A percentile compares a stretch with the other conserved stretches of the same genome.
Conservation (phyloP, 805 yeast genomes). For the Ogataea henricii region DNA sequence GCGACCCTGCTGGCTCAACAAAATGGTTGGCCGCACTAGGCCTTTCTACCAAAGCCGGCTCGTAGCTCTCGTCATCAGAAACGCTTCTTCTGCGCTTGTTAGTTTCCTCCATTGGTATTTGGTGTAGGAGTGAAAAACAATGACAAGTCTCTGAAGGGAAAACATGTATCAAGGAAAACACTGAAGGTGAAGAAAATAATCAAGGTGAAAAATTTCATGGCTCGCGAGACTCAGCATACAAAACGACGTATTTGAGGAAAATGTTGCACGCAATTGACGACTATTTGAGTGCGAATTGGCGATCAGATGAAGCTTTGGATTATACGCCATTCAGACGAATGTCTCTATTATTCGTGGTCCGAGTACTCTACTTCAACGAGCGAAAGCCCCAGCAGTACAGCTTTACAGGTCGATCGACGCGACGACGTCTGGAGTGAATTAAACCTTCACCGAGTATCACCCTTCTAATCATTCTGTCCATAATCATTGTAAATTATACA, state of each 20-base stretch:
- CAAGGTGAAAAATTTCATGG: not conserved
- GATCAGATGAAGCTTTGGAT: too few relatives aligned
- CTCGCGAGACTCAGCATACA: too few relatives aligned
- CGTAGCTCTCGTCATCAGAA: conserved; percentile 23
- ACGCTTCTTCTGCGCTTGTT: conserved; percentile 23
- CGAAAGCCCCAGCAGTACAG: not conserved
- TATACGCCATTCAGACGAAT: too few relatives aligned
- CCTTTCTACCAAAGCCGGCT: conserved; percentile 16
- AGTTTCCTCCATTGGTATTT: conserved; percentile 11
- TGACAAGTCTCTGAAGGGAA: not conserved
- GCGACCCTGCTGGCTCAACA: not conserved
- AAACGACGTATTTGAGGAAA: too few relatives aligned
- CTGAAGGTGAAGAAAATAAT: not conserved
- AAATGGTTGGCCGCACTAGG: not conserved
- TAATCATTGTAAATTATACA: too few relatives aligned
- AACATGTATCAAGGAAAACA: not conserved
- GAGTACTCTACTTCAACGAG: too few relatives aligned
- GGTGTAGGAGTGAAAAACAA: not conserved
- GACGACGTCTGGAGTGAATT: too few relatives aligned
- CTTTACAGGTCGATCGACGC: not conserved
- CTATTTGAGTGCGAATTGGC: too few relatives aligned
- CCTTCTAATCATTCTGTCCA: too few relatives aligned
- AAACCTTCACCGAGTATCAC: too few relatives aligned
- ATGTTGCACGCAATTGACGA: too few relatives aligned
- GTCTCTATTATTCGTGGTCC: too few relatives aligned